Percentiles rank a stretch among this genome's conserved stretches.
Evolutionary conservation across 495 filamentous ascomycete genomes (phyloP).

Genomic region (Penicillium pulvis): DNA sequence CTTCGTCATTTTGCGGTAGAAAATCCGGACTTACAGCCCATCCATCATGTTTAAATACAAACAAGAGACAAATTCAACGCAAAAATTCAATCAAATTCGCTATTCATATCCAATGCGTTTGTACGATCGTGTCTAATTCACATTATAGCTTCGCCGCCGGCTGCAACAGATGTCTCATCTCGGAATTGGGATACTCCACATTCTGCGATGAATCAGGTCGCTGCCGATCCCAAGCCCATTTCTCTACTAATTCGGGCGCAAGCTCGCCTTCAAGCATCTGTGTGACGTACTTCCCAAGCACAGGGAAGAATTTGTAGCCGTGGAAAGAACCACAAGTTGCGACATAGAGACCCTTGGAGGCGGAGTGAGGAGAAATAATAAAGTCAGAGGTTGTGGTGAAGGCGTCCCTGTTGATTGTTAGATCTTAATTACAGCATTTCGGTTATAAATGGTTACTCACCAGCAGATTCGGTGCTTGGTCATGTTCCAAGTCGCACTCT

Average conservation of each 20-base stretch:
- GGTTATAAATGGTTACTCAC: constrained; percentile 24
- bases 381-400: constrained; percentile 55
- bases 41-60: too few species aligned
- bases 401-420: constrained; percentile 34
- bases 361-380: constrained; percentile 57
- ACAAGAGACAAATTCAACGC: too few species aligned
- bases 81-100: constrained; percentile 1
- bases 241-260: constrained; percentile 38
- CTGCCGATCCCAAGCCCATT: constrained; percentile 62
- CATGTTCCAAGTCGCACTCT: constrained; percentile 39
- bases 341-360: constrained; percentile 48
- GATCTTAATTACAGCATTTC: neutral
- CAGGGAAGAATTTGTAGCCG: constrained; percentile 63
- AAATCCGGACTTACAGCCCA: too few species aligned
- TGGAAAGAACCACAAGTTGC: constrained; percentile 54
- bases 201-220: constrained; percentile 37
- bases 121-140: neutral
- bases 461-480: constrained; percentile 49
- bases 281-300: constrained; percentile 59
- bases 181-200: constrained; percentile 37
- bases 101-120: neutral
- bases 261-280: constrained; percentile 55
- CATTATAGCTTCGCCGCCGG: constrained; percentile 43
- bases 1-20: too few species aligned
- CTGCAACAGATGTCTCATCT: constrained; percentile 37